Conservation (phyloP, 1,139 yeast species). For the Candida gigantensis region DNA sequence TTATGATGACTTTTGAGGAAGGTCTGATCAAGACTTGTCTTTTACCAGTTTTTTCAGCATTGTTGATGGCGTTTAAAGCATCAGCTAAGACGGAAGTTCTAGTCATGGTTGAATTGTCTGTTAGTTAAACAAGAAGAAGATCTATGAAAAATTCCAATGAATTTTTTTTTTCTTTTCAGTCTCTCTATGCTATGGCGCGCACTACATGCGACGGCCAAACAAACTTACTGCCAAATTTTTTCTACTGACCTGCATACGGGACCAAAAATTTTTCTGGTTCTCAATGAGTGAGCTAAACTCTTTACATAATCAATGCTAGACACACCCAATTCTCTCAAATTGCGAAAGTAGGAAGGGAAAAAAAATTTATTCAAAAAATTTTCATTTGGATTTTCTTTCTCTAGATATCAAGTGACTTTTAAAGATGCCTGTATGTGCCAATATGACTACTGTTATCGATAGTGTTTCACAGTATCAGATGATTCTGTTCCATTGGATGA, state of each 20-base stretch:
- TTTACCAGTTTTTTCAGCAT: slow-evolving; percentile 99
- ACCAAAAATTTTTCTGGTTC: slow-evolving; percentile 1
- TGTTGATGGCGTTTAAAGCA: slow-evolving; percentile 97
- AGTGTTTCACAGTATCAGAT: too few species aligned
- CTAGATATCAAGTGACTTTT: slow-evolving; percentile 13
- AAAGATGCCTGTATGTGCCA: slow-evolving; percentile 41
- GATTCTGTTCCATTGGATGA: slow-evolving; percentile 3
- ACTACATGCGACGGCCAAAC: not conserved
- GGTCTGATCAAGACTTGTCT: slow-evolving; percentile 99
- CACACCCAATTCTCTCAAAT: not conserved
- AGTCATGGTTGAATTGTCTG: slow-evolving; percentile 61
- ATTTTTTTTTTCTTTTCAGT: slow-evolving; percentile 4
- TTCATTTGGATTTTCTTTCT: slow-evolving; percentile 10
- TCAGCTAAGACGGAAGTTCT: slow-evolving; percentile 99
- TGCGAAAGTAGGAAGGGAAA: too few species aligned
- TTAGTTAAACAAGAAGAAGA: slow-evolving; percentile 5
- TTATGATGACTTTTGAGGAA: slow-evolving; percentile 96
- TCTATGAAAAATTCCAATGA: not conserved
- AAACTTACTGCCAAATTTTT: too few species aligned
- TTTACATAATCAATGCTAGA: slow-evolving; percentile 1
- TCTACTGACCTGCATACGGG: slow-evolving; percentile 5
- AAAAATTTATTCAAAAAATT: slow-evolving; percentile 10
- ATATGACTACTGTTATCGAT: too few species aligned
- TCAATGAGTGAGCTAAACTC: not conserved
- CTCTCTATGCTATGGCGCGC: not conserved